Evolutionary conservation across 805 yeast genomes (phyloP), one percentile per base, ranked within the genome.

Genomic region (Maudiozyma saulgeensis): DNA sequence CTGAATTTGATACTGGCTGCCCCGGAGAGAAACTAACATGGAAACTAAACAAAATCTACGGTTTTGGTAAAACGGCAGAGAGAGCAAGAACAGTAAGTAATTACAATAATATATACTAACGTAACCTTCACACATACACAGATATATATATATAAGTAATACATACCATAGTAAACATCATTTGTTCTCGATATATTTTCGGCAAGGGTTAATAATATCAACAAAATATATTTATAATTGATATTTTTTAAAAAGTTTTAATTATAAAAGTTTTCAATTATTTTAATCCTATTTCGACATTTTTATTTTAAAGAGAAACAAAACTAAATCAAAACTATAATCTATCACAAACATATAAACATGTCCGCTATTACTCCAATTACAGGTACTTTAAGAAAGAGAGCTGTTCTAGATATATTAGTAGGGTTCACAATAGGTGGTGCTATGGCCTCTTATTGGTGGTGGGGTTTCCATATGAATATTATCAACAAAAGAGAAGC

Each of bases 391-490:
- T 77, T 90, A 58, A 87, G 80, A 73, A 86, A 80, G 76, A 85
- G 82, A 73, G 79, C 87, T 69, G 75, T 82, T 66, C 79, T 84
- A 58, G 96, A 90, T 63, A 80, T 90, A 67, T 56, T 80, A 59
- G 70, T 83, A 56, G 95, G 93, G 53, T 76, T 80, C 70, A 61
- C 73, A 53, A 58, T 78, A 55, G 91, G 91, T 50, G 70, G 78
- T 51, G 78, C 68, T 39, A 77, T 81, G 63, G 89, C 83, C 53
- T 73, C 76, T 56, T 78, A 76, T 71, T 89, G 91, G 93, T 84
- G 96, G 87, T 80, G 81, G 78, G 86, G 80, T 28, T 75, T 71
- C 79, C 97, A 90, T 84, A 82, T 78, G 75, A 78, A 81, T 37
- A 59, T 75, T 53, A 84, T 87, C 50, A 76, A 76, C 57, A 76